phyloP scores from a whole-genome alignment of 2,329 filamentous ascomycete species.

The Dothideomycetes sp. region DNA sequence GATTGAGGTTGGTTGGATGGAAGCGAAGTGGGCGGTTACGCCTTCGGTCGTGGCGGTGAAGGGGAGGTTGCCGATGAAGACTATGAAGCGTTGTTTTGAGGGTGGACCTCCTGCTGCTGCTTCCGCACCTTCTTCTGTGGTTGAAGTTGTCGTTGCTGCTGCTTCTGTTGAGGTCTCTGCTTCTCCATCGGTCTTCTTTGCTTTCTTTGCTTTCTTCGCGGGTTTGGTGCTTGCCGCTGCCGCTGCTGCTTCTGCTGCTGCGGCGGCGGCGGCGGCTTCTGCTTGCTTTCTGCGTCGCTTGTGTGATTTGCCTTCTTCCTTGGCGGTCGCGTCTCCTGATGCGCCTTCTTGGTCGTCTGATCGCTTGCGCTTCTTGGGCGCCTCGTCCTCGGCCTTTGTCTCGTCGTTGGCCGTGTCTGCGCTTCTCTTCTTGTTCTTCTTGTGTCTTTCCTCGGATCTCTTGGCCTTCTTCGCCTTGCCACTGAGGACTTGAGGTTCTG shows the following conservation, averaged over 20 bases:
- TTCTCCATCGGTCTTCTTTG: constrained; percentile 15
- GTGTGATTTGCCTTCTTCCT: constrained; percentile 9
- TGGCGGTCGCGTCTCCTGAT: constrained; percentile 6
- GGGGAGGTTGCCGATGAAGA: constrained; percentile 84
- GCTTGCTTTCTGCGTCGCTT: constrained; percentile 13
- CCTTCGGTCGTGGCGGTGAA: constrained; percentile 65
- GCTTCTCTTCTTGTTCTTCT: constrained; percentile 28
- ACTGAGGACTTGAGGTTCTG: constrained; percentile 19
- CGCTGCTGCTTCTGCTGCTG: constrained; percentile 10
- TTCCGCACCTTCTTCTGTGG: constrained; percentile 16
- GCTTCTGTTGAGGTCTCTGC: not conserved
- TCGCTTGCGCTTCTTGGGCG: constrained; percentile 1
- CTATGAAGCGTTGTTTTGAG: constrained; percentile 57
- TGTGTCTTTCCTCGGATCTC: constrained; percentile 26
- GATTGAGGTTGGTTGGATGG: constrained; percentile 59
- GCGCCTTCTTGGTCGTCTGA: constrained; percentile 10
- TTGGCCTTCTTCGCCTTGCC: constrained; percentile 29
- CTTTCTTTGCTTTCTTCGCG: constrained; percentile 17
- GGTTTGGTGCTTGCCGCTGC: constrained; percentile 1
- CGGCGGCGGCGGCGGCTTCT: constrained; percentile 2
- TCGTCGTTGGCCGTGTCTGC: constrained; percentile 18
- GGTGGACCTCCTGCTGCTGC: constrained; percentile 15
- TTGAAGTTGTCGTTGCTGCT: not conserved
- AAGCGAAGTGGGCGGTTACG: constrained; percentile 67
- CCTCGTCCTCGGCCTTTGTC: constrained; percentile 19